These are phyloP conservation scores for Cicer cuneatum DNA, from an alignment of 306 rosid genomes.

Conservation along the genomic window DNA sequence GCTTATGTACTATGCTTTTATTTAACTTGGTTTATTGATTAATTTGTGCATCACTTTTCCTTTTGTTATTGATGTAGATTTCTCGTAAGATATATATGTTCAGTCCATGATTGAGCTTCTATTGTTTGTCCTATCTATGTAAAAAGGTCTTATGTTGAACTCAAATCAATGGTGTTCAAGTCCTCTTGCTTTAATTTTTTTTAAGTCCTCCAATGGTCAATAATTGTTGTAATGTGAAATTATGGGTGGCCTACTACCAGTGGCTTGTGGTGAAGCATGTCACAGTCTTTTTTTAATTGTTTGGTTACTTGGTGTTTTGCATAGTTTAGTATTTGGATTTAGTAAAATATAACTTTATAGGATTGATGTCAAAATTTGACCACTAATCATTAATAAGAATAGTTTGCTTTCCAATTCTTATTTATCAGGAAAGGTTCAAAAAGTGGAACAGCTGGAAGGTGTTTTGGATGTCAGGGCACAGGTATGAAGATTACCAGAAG, in stretches of 20 bases:
- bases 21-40: constrained; percentile 1
- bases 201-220: background rate
- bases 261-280: background rate
- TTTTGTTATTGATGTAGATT: background rate
- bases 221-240: background rate
- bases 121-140: constrained; percentile 7
- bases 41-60: background rate
- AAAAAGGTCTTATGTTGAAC: background rate
- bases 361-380: constrained; percentile 7
- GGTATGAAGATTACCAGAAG: constrained; percentile 71
- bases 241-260: background rate
- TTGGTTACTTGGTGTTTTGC: background rate
- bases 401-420: constrained; percentile 11
- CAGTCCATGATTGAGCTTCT: background rate
- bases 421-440: constrained; percentile 75
- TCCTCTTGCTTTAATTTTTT: background rate
- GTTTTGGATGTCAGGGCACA: constrained; percentile 76
- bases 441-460: constrained; percentile 68
- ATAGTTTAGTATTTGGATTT: constrained; percentile 23
- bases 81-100: background rate
- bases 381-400: background rate
- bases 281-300: background rate
- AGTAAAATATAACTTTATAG: background rate
- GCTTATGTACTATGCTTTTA: background rate
- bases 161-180: background rate